Base-by-base conservation (phyloP, 371 early-diverging fungal genomes). In the Parasitella parasitica region DNA sequence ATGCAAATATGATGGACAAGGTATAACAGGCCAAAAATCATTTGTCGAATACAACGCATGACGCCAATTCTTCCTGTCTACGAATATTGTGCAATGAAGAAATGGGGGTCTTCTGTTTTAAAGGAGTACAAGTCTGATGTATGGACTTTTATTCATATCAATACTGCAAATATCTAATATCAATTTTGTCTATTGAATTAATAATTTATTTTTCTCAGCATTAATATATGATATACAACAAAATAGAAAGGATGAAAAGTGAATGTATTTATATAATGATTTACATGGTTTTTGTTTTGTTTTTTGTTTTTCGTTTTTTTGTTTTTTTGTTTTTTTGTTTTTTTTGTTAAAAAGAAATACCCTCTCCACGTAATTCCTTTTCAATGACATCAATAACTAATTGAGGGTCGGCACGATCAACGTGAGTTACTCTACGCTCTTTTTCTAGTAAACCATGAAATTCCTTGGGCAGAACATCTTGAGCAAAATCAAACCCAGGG, bases 391-490 rank as follows among this genome's bases (percentile, higher is more conserved):
- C 76, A 63, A 85, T 86, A 37, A 89, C 77, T 28, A 86, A 66
- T 37, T 76, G 72, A 41, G 83, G 80, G 51, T 86, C 86, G 13
- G 87, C 84, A 28, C 81, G 77, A 46, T 81, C 84, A 28, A 89
- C 83, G 57, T 64, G 28, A 5, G 83, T 74, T 41, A 89, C 89
- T 48, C 83, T 80, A 35, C 85, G 84, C 58, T 89, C 88, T 66
- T 85, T 87, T 13, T 89, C 85, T 64, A 89, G 69, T 65, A 91
- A 73, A 12, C 90, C 91, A 18, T 83, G 70, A 64, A 92, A 89
- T 66, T 89, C 87, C 26, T 75, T 74, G 20, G 93, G 93, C 57
- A 86, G 70, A 16, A 92, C 88, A 53, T 80, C 75, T 68, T 80
- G 82, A 35, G 77, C 75, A 73, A 89, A 89, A 59, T 86, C 72